Base-by-base conservation (phyloP, 2,329 filamentous ascomycete genomes). In the Trichoderma afroharzianum region DNA sequence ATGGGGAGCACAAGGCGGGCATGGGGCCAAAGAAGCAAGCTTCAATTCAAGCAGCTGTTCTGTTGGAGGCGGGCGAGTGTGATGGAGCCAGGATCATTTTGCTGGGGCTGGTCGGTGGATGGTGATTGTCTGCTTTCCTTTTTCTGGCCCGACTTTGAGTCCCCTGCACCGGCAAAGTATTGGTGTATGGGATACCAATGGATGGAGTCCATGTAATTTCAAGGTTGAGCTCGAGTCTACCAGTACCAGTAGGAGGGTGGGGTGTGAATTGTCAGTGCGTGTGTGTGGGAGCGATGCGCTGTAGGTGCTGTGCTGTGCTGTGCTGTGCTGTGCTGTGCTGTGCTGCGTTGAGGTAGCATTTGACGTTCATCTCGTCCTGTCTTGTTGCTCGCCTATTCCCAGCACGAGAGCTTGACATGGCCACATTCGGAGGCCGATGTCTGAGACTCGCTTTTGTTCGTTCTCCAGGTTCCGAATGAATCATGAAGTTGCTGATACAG, bases 1-100 rank as follows among this genome's bases (percentile, higher is more conserved):
- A 62, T 57, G 69, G 70, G 63, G 55, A 61, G 57, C 55, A 68
- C 43, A 71, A 59, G 63, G 63, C 63, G 69, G 57, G 61, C 43
- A 67, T 57, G 61, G 70, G 63, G 47, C 26, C 70, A 33, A 68
- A 47, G 59, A 63, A 62, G 63, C 59, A 70, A 70, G 58, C 68
- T 63, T 70, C 58, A 14, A 63, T 63, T 66, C 24, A 30, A 58
- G 50, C 24, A 58, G 33, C 43, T 53, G 36, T 43, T 43, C 36
- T 24, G 39, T 33, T 66, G 62, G 68, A 70, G 43, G 61, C 21
- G 32, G 58, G 21, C 26, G 57, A 57, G 21, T 47, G 69, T 61
- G 67, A 50, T 24, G 47, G 68, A 7, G 33, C 36, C 30, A 26
- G 64, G 12, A 47, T 68, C 26, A 63, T 71, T 47, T 47, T 58